Evolutionary conservation across 768 basidiomycete genomes (phyloP).

Genomic region (Russula ochroleuca): DNA sequence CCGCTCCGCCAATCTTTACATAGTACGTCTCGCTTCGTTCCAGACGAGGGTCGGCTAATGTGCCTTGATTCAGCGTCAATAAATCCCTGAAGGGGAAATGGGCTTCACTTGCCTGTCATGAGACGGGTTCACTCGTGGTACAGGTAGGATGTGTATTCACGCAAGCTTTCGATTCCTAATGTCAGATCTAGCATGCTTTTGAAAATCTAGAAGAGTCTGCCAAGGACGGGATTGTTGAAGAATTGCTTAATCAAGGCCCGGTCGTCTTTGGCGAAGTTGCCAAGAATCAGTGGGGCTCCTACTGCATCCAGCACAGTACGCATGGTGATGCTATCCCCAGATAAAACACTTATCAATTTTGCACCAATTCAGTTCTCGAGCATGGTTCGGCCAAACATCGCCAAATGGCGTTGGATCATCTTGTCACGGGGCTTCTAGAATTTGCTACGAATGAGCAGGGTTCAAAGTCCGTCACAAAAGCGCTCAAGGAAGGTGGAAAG

Average conservation of each 20-base stretch:
- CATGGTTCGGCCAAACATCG: constrained; percentile 77
- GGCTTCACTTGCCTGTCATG: constrained; percentile 85
- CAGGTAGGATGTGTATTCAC: constrained; percentile 47
- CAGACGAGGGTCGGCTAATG: not conserved
- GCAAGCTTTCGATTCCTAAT: constrained; percentile 19
- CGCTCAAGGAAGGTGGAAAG: constrained; percentile 77
- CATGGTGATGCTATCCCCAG: constrained; percentile 11
- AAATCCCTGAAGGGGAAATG: constrained; percentile 84
- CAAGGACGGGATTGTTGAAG: constrained; percentile 81
- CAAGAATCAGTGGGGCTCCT: constrained; percentile 87
- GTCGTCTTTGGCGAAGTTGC: constrained; percentile 68
- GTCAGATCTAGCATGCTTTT: constrained; percentile 61
- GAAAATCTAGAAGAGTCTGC: constrained; percentile 81
- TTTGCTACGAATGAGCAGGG: constrained; percentile 82
- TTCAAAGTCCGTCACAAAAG: constrained; percentile 82
- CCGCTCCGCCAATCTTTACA: constrained; percentile 83
- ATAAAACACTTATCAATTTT: constrained; percentile 15
- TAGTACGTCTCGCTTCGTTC: constrained; percentile 49
- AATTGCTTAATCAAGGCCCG: constrained; percentile 70
- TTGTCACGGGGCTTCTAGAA: constrained; percentile 70
- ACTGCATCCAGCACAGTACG: constrained; percentile 82
- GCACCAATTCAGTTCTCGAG: constrained; percentile 57
- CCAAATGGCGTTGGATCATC: constrained; percentile 70
- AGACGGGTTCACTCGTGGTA: constrained; percentile 84
- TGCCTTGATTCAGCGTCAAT: constrained; percentile 56